Conservation (phyloP, 208 protist species). For the Trypanosomatidae sp. region DNA sequence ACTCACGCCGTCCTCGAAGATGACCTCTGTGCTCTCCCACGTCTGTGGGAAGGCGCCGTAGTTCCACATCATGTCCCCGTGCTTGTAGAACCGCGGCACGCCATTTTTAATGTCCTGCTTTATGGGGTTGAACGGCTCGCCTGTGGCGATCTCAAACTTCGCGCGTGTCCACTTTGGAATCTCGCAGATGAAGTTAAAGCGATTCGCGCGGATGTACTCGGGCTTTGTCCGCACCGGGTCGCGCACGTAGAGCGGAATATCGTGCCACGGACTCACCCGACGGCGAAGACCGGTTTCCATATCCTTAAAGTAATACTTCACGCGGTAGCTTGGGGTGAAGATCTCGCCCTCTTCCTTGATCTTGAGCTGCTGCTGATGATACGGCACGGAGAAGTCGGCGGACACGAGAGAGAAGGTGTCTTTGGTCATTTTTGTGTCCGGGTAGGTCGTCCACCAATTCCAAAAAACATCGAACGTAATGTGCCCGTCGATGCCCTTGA, state of each 20-base stretch:
- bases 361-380: slow-evolving; percentile 90
- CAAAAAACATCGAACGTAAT: slow-evolving; percentile 90
- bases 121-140: slow-evolving; percentile 95
- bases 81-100: slow-evolving; percentile 95
- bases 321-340: slow-evolving; percentile 92
- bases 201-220: slow-evolving; percentile 76
- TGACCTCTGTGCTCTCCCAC: slow-evolving; percentile 94
- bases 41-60: slow-evolving; percentile 97
- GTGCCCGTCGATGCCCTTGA: slow-evolving; percentile 44
- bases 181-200: slow-evolving; percentile 94
- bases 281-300: slow-evolving; percentile 70
- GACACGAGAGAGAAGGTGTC: slow-evolving; percentile 86
- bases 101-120: slow-evolving; percentile 97
- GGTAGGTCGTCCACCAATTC: slow-evolving; percentile 75
- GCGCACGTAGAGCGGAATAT: slow-evolving; percentile 88
- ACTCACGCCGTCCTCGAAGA: slow-evolving; percentile 74
- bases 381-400: slow-evolving; percentile 86
- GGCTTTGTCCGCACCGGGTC: slow-evolving; percentile 88
- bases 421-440: slow-evolving; percentile 42
- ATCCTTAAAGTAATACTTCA: slow-evolving; percentile 90
- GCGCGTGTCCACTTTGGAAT: slow-evolving; percentile 95
- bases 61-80: slow-evolving; percentile 97
- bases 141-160: slow-evolving; percentile 97
- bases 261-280: slow-evolving; percentile 92
- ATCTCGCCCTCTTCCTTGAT: slow-evolving; percentile 80